Evolutionary conservation across 2,329 filamentous ascomycete genomes (phyloP).

Genomic region (Pyricularia sp.): DNA sequence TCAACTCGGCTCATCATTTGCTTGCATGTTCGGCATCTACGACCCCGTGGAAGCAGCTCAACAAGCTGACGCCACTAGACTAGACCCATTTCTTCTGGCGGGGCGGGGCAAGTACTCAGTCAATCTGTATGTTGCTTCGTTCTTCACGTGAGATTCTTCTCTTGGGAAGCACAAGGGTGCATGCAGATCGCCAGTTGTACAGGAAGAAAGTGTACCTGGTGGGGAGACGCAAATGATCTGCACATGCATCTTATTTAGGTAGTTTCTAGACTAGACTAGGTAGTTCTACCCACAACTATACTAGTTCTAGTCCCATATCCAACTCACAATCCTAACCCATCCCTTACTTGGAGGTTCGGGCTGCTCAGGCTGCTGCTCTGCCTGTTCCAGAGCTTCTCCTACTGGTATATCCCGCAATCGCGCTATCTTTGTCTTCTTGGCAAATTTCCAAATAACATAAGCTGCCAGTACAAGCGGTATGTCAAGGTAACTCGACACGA

Average conservation of each 20-base stretch:
- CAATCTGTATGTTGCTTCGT: background rate
- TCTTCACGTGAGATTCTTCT: background rate
- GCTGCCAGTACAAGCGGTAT: constrained; percentile 44
- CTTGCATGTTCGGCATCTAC: background rate
- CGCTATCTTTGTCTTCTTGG: constrained; percentile 46
- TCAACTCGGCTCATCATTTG: background rate
- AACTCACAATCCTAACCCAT: constrained; percentile 18
- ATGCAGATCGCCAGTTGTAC: background rate
- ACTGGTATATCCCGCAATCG: constrained; percentile 38
- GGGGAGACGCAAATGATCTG: background rate
- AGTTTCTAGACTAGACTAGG: background rate
- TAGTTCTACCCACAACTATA: no score
- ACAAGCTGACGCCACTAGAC: background rate
- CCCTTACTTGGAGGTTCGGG: constrained; percentile 14
- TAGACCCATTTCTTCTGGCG: no score
- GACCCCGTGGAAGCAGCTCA: background rate
- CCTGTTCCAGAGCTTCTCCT: constrained; percentile 35
- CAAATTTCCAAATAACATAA: constrained; percentile 51
- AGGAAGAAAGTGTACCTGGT: background rate
- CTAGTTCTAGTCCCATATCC: constrained; percentile 21
- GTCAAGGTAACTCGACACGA: constrained; percentile 54
- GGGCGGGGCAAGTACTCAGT: background rate
- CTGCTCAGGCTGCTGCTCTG: constrained; percentile 21
- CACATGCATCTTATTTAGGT: background rate
- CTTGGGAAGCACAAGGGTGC: background rate